Conservation (phyloP, 208 protist genomes). For the Crithidia mellificae region DNA sequence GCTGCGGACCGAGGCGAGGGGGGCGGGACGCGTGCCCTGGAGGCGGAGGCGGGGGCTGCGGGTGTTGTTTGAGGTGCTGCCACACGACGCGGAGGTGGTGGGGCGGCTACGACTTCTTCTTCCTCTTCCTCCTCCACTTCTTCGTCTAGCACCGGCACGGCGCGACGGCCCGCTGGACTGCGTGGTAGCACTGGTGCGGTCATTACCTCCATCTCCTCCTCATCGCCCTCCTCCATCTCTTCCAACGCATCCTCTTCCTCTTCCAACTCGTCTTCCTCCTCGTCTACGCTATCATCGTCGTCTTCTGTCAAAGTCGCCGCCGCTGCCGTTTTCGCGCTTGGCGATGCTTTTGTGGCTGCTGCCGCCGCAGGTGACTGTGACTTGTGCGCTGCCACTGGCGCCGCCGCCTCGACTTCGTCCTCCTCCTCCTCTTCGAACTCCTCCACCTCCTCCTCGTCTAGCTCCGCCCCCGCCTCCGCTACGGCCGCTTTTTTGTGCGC, state of each 20-base stretch:
- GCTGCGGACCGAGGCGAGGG: no score
- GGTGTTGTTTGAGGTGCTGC: background rate
- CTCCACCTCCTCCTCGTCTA: conserved; percentile 23
- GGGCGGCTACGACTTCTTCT: background rate
- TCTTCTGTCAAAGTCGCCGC: no score
- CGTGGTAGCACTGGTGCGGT: conserved; percentile 9
- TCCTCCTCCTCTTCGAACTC: conserved; percentile 20
- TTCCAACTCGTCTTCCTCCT: conserved; percentile 30
- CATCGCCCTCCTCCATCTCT: conserved; percentile 8
- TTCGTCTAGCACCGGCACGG: conserved; percentile 24
- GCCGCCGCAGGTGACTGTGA: background rate
- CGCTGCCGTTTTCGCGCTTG: no score
- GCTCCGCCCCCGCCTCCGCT: background rate
- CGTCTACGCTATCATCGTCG: conserved; percentile 17
- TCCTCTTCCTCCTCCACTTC: background rate
- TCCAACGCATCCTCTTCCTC: conserved; percentile 9
- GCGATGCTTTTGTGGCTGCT: no score
- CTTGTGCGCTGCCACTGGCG: conserved; percentile 3
- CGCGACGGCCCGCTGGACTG: conserved; percentile 7
- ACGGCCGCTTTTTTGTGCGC: no score
- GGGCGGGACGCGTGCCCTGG: background rate
- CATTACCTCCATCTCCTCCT: conserved; percentile 10
- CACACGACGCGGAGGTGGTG: no score
- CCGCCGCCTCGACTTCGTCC: background rate
- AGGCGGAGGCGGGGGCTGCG: background rate